Evolutionary conservation across 2,329 filamentous ascomycete genomes (phyloP).

Genomic region (Graphiopsis chlorocephala): DNA sequence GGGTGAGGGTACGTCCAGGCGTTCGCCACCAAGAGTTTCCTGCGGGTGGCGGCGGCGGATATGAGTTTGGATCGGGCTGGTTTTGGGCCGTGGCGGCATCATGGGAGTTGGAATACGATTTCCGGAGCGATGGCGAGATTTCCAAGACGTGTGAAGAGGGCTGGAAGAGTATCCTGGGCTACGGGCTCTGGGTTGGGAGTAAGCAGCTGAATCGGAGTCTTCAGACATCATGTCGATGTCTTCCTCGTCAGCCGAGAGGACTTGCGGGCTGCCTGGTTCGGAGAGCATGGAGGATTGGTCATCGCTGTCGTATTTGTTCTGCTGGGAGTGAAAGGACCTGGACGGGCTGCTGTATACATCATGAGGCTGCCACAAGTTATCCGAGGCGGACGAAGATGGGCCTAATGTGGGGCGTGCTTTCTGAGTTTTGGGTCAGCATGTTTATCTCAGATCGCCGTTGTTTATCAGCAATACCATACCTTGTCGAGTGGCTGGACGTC

Average conservation of each 20-base stretch:
- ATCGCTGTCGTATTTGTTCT: constrained; percentile 33
- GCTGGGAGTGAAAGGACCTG: constrained; percentile 17
- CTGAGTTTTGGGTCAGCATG: constrained; percentile 2
- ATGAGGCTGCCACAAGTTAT: constrained; percentile 13
- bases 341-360: constrained; percentile 12
- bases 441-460: not conserved
- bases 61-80: constrained; percentile 26
- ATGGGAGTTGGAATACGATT: constrained; percentile 17
- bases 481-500: constrained; percentile 6
- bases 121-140: constrained; percentile 24
- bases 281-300: constrained; percentile 33
- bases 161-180: constrained; percentile 12
- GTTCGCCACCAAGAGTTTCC: constrained; percentile 27
- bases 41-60: constrained; percentile 33
- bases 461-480: constrained; percentile 1
- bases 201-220: constrained; percentile 20
- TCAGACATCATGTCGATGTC: constrained; percentile 17
- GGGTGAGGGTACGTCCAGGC: constrained; percentile 33
- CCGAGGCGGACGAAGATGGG: not conserved
- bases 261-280: constrained; percentile 32
- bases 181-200: constrained; percentile 24
- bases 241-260: constrained; percentile 28
- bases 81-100: constrained; percentile 21
- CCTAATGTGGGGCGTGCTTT: constrained; percentile 14
- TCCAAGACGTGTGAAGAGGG: constrained; percentile 9